Base-by-base conservation (phyloP, 148 eudicot genomes). In the Fagopyrum tataricum region DNA sequence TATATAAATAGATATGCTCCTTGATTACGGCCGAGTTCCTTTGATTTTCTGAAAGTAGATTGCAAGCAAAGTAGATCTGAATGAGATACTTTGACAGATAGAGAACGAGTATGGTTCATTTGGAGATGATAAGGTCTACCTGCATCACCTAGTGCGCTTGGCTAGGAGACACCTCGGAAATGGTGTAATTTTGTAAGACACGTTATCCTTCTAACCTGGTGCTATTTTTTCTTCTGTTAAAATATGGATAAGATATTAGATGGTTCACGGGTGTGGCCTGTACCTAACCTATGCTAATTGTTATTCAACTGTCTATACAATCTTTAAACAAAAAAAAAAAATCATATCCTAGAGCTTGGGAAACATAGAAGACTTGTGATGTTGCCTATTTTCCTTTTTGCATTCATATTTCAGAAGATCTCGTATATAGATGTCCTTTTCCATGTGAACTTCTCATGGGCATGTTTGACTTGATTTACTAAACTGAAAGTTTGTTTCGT, bases 81-180 rank as follows among this genome's bases (percentile, higher is more conserved):
- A 61, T 66, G 24, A 74, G 23, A 72, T 71, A 17, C 74, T 67
- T 69, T 85, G 80, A 75, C 96, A 94, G 98, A 88, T 91, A 62
- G 98, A 94, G 79, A 94, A 94, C 79, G 98, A 94, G 79, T 94
- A 77, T 82, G 98, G 98, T 76, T 94, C 98, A 55, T 94, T 84
- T 59, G 97, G 93, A 78, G 87, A 91, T 83, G 97, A 94, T 74
- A 84, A 91, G 83, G 87, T 83, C 62, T 94, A 94, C 81, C 79
- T 94, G 78, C 90, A 75, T 78, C 86, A 87, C 86, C 84, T 94
- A 59, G 90, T 89, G 72, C 77, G 73, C 48, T 74, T 89, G 76
- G 93, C 91, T 58, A 78, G 89, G 76, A 73, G 72, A 73, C 93
- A 94, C 82, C 90, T 94, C 52, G 95, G 95, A 75, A 83, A 91